Evolutionary conservation across 331 rosid species (phyloP).

Genomic region (Acacia pycnantha): DNA sequence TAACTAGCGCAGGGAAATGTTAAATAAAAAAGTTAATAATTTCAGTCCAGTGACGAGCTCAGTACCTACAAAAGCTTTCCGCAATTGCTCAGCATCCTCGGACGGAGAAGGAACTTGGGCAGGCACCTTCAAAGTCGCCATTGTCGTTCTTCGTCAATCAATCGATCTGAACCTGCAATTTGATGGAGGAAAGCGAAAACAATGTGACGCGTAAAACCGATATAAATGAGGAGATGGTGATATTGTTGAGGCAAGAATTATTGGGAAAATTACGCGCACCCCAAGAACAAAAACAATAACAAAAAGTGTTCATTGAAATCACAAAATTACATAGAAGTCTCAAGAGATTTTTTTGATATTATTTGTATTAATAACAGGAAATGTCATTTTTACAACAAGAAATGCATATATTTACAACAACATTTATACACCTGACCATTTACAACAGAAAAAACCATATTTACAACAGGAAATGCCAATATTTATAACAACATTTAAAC

Average conservation of each 20-base stretch:
- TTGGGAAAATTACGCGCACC: too few relatives aligned
- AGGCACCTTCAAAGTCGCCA: constrained; percentile 66
- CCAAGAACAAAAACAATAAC: too few relatives aligned
- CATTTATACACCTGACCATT: too few relatives aligned
- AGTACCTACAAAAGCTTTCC: constrained; percentile 64
- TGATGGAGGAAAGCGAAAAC: neutral
- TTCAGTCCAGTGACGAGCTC: neutral
- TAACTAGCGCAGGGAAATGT: neutral
- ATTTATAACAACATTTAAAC: too few relatives aligned
- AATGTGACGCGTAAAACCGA: neutral
- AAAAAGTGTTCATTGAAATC: too few relatives aligned
- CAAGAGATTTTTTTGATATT: too few relatives aligned
- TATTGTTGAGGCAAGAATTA: neutral
- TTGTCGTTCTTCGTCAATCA: constrained; percentile 11
- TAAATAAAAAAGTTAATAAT: neutral
- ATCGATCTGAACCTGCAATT: neutral
- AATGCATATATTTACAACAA: too few relatives aligned
- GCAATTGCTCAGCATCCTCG: constrained; percentile 67
- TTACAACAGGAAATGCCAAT: too few relatives aligned
- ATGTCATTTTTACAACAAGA: too few relatives aligned
- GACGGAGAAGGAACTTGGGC: constrained; percentile 57
- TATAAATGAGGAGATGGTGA: neutral
- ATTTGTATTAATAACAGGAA: too few relatives aligned
- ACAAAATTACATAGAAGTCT: too few relatives aligned
- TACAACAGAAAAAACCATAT: too few relatives aligned